Conservation (phyloP, 2,329 filamentous ascomycete species). For the Cadophora sp. region DNA sequence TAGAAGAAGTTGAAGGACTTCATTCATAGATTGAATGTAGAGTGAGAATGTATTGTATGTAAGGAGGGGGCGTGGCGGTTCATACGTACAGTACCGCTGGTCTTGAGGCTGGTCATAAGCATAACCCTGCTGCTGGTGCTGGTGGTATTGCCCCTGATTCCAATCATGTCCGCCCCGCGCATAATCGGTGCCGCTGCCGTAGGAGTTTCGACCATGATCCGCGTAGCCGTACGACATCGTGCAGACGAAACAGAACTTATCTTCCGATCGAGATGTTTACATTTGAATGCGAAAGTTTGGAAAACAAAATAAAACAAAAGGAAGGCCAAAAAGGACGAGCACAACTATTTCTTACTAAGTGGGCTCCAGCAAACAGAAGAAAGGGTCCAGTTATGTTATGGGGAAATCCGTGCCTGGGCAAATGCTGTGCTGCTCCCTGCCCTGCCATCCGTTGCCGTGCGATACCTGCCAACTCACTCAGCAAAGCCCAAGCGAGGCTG, state of each 20-base stretch:
- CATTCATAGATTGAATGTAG: background rate
- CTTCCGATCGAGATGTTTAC: background rate
- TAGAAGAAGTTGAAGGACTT: background rate
- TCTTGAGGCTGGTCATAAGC: slow-evolving; percentile 7
- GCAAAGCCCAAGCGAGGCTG: slow-evolving; percentile 12
- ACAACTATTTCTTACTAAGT: background rate
- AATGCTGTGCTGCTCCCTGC: background rate
- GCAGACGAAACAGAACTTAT: background rate
- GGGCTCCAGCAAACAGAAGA: background rate
- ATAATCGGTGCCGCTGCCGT: slow-evolving; percentile 10
- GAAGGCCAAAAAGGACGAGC: background rate
- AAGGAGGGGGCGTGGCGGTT: background rate
- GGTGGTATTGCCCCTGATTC: slow-evolving; percentile 13
- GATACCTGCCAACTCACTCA: background rate
- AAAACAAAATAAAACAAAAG: background rate
- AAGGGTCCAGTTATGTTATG: slow-evolving; percentile 7
- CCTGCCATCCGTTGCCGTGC: background rate
- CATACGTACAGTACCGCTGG: slow-evolving; percentile 6
- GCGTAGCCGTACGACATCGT: slow-evolving; percentile 18
- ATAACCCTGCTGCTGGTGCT: slow-evolving; percentile 11
- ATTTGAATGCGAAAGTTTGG: background rate
- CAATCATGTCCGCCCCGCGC: slow-evolving; percentile 11
- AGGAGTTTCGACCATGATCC: slow-evolving; percentile 11
- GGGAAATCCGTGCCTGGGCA: background rate
- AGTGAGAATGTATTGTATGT: background rate